Evolutionary conservation across 176 grass and related monocot genomes (phyloP), one percentile per base, ranked within the genome.

Genomic region (Themeda triandra): DNA sequence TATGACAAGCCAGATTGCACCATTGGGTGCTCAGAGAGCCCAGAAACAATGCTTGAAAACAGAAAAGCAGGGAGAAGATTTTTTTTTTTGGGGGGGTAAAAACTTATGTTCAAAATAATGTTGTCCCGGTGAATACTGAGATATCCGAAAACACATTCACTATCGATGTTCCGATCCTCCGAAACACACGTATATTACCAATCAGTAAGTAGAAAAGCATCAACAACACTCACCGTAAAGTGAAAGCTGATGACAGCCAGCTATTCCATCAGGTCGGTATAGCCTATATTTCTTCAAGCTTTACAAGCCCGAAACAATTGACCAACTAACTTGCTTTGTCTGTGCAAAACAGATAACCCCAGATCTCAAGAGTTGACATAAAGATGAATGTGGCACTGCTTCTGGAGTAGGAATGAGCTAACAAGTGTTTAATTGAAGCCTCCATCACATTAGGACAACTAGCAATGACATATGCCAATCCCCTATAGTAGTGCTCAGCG

Each of bases 361-460:
- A 44, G 32, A 70, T 81, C 83, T 56, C 67, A 53, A 66, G 69
- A 63, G 29, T 24, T 69, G 85, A 76, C 85, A 45, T 10, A 82
- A 72, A 75, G 62, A 4, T 40, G 66, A 56, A 11, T 1, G 15
- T 32, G 5, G 6, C 27, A 46, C 39, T 18, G 78, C 58, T 86
- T 78, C 10, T 44, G 79, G 65, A 59, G 83, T 86, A 19, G 83
- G 84, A 77, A 86, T 13, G 51, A 64, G 41, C 88, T 90, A 90
- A 82, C 44, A 9, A 73, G 54, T 66, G 66, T 86, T 71, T 40
- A 65, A 66, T 53, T 83, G 73, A 90, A 90, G 78, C 33, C 66
- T 83, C 66, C 70, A 53, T 39, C 70, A 78, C 12, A 58, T 33
- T 13, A 86, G 28, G 72, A 90, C 73, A 12, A 66, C 15, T 23